Percentiles rank a stretch among this genome's conserved stretches.
phyloP scores from a whole-genome alignment of 768 basidiomycete species.

The Agrocybe pediades region DNA sequence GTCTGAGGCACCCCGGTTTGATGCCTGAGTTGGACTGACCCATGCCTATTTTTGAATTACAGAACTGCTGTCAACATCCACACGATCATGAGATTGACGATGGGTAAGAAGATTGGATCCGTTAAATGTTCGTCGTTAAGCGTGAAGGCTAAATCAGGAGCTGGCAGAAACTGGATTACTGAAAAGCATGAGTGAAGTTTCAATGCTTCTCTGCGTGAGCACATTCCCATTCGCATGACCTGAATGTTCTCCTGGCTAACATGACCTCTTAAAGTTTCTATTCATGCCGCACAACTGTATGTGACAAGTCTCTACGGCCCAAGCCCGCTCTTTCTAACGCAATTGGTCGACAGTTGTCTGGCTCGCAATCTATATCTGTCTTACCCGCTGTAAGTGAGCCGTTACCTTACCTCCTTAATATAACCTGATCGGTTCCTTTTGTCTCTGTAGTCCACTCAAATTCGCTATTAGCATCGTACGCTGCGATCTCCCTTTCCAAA shows the following conservation, averaged over 20 bases:
- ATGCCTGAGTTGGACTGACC: no score
- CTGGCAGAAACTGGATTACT: slow-evolving; percentile 2
- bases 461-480: background rate
- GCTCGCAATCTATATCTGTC: slow-evolving; percentile 2
- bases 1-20: no score
- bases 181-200: slow-evolving; percentile 4
- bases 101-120: background rate
- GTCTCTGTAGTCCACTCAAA: background rate
- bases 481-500: no score
- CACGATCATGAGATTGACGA: background rate
- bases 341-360: background rate
- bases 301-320: background rate
- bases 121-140: background rate
- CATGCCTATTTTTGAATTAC: background rate
- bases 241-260: no score
- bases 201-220: background rate
- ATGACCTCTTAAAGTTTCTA: background rate
- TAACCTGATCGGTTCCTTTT: background rate
- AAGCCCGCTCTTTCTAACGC: background rate
- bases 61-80: slow-evolving; percentile 3
- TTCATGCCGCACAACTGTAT: slow-evolving; percentile 2
- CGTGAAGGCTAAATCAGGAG: no score
- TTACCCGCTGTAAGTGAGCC: background rate
- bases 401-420: background rate
- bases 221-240: background rate